phyloP scores from a whole-genome alignment of 106 monocot genomes.

The Platanthera guangdongensis region DNA sequence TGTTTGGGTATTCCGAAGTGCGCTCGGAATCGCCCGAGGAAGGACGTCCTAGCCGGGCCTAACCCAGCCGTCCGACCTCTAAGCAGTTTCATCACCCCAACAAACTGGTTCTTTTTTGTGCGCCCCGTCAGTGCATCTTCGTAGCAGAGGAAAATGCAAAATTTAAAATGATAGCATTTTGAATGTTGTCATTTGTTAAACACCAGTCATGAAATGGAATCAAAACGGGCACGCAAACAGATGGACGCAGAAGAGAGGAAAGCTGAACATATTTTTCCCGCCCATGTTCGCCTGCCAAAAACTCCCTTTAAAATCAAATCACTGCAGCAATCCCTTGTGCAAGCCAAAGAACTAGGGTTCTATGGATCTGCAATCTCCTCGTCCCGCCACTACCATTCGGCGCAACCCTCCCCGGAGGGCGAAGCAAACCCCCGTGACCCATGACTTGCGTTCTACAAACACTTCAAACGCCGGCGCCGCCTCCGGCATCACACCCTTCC shows the following conservation, averaged over 20 bases:
- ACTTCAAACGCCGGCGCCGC: slow-evolving; percentile 1
- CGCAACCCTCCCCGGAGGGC: slow-evolving; percentile 56
- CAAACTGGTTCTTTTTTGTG: too few species aligned
- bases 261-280: background rate
- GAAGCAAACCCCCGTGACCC: slow-evolving; percentile 15
- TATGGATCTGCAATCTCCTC: slow-evolving; percentile 23
- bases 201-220: too few species aligned
- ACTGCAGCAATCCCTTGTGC: background rate
- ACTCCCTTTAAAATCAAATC: background rate
- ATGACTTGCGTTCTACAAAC: slow-evolving; percentile 3
- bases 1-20: too few species aligned
- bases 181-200: too few species aligned
- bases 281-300: background rate
- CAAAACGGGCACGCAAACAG: too few species aligned
- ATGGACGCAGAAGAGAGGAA: background rate
- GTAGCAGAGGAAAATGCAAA: too few species aligned
- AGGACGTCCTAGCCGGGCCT: too few species aligned
- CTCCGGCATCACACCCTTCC: slow-evolving; percentile 19
- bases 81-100: too few species aligned
- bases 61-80: too few species aligned
- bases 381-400: slow-evolving; percentile 31
- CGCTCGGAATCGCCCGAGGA: too few species aligned
- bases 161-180: too few species aligned
- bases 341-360: background rate
- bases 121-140: too few species aligned